Evolutionary conservation across 768 basidiomycete species (phyloP), one percentile per base, ranked within the genome.

Genomic region (Tricholoma saponaceum): DNA sequence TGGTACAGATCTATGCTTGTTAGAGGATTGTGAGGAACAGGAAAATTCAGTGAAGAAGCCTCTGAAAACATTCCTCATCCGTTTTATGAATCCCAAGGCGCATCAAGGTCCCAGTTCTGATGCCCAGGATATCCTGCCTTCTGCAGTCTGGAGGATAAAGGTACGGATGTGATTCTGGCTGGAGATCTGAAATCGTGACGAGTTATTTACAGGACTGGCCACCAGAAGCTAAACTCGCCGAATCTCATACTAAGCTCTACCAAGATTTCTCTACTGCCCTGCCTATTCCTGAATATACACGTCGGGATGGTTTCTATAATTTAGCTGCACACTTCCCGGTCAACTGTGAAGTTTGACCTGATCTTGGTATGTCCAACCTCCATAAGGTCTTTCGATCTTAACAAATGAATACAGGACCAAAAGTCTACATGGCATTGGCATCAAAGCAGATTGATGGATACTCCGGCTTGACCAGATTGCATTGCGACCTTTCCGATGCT

Each of bases 231-330:
- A 93, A 95, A 61, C 95, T 98, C 76, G 86, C 85, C 66, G 76
- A 79, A 2, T 81, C 83, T 1, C 92, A 92, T 67, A 94, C 94
- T 0, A 86, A 87, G 47, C 75, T 96, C 14, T 97, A 84, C 64
- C 81, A 87, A 33, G 95, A 96, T 67, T 96, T 95, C 67, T 84
- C 80, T 61, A 71, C 81, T 20, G 86, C 86, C 4, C 84, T 96
- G 3, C 95, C 95, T 0, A 86, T 93, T 0, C 92, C 92, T 3
- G 87, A 87, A 67, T 94, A 90, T 67, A 90, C 92, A 13, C 79
- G 93, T 51, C 84, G 90, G 39, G 93, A 98, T 66, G 95, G 95
- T 4, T 84, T 85, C 2, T 78, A 87, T 55, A 96, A 98, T 61
- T 81, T 98, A 32, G 87, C 90, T 2, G 87, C 92, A 0, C 92